Conservation (phyloP, 345 rosid species). For the Eutrema yunnanense region DNA sequence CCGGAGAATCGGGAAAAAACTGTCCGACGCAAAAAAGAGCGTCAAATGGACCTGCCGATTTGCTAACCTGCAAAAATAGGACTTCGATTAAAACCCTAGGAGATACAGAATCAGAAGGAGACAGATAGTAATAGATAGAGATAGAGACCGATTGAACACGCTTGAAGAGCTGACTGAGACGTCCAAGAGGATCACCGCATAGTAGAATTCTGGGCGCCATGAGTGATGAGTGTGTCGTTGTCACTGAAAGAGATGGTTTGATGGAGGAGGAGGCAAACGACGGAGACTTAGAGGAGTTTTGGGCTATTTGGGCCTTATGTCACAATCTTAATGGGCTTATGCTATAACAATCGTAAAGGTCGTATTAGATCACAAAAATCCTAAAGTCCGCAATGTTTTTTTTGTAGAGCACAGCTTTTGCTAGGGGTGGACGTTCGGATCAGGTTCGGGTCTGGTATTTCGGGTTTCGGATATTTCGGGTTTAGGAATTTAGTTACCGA, state of each 20-base stretch:
- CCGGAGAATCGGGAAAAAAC: conserved; percentile 70
- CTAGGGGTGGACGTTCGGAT: no score
- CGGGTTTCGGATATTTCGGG: no score
- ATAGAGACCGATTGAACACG: conserved; percentile 58
- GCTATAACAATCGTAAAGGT: no score
- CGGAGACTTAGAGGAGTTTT: not conserved
- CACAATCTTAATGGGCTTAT: not conserved
- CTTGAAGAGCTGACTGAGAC: conserved; percentile 77
- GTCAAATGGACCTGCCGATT: conserved; percentile 81
- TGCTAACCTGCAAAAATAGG: conserved; percentile 51
- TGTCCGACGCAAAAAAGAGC: conserved; percentile 78
- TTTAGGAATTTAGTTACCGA: no score
- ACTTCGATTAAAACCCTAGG: conserved; percentile 20
- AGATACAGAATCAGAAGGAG: not conserved
- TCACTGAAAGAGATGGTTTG: not conserved
- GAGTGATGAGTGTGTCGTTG: not conserved
- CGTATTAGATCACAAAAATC: no score
- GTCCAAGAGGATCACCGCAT: conserved; percentile 83
- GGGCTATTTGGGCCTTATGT: not conserved
- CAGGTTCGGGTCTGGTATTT: no score
- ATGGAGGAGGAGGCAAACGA: not conserved
- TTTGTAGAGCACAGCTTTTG: no score
- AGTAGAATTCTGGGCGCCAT: conserved; percentile 84
- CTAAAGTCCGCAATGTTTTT: no score
- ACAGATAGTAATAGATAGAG: not conserved